Conservation (phyloP, 148 eudicot species). For the Nepenthes mirabilis region DNA sequence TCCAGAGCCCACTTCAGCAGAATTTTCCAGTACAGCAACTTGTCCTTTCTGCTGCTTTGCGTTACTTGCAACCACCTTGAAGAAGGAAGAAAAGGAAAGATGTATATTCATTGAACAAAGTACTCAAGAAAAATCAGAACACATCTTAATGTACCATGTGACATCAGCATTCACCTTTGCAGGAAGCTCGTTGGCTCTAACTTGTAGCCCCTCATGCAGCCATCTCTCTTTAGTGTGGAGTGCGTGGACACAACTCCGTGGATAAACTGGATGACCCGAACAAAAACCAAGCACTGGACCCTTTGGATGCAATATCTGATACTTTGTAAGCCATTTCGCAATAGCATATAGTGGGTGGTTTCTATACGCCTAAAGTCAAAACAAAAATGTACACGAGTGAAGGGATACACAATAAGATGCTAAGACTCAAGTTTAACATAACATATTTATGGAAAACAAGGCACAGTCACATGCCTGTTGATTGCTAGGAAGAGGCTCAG, state of each 20-base stretch:
- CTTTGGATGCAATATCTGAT: slow-evolving; percentile 75
- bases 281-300: slow-evolving; percentile 83
- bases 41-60: slow-evolving; percentile 40
- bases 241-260: slow-evolving; percentile 72
- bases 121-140: not conserved
- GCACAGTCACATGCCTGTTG: slow-evolving; percentile 47
- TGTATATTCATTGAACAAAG: not conserved
- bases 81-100: slow-evolving; percentile 3
- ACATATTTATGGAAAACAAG: not conserved
- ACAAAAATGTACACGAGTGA: no score
- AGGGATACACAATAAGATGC: no score
- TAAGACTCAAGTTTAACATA: not conserved
- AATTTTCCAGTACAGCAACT: slow-evolving; percentile 25
- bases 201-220: slow-evolving; percentile 85
- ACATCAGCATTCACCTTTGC: slow-evolving; percentile 42
- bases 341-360: slow-evolving; percentile 76
- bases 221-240: slow-evolving; percentile 82
- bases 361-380: slow-evolving; percentile 66
- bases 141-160: not conserved
- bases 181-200: slow-evolving; percentile 64
- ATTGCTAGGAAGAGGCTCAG: slow-evolving; percentile 96
- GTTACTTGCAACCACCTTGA: slow-evolving; percentile 52
- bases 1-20: slow-evolving; percentile 31
- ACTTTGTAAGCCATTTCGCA: slow-evolving; percentile 92
- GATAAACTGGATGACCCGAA: slow-evolving; percentile 85